A percentile compares a stretch with the other conserved stretches of the same genome.
These are phyloP conservation scores for Abrus precatorius DNA, from an alignment of 306 rosid genomes.

Conservation along the genomic window DNA sequence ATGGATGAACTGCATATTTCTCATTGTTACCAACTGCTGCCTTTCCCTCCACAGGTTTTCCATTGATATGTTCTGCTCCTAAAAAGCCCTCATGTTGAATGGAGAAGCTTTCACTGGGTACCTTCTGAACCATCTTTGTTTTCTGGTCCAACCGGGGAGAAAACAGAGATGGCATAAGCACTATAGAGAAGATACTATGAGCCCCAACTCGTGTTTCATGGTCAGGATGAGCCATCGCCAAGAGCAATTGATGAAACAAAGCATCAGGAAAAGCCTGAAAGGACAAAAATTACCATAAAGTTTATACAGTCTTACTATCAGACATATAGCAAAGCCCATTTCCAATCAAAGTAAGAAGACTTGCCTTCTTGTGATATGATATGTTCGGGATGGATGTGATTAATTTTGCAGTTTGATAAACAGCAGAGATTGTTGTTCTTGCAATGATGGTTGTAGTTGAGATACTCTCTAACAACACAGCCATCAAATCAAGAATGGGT, in stretches of 20 bases:
- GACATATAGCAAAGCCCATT: constrained; percentile 35
- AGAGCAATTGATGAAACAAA: constrained; percentile 90
- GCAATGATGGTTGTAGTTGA: constrained; percentile 62
- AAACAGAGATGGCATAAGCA: constrained; percentile 77
- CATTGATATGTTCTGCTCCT: constrained; percentile 50
- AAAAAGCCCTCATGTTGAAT: constrained; percentile 51
- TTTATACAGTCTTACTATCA: constrained; percentile 43
- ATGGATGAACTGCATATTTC: constrained; percentile 52
- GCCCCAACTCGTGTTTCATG: constrained; percentile 89
- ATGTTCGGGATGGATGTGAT: constrained; percentile 80
- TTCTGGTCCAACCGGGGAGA: constrained; percentile 62
- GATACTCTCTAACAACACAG: constrained; percentile 83
- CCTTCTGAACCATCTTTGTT: constrained; percentile 49
- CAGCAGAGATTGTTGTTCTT: constrained; percentile 81
- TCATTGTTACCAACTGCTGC: constrained; percentile 46
- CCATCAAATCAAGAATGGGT: constrained; percentile 93
- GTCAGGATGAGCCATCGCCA: constrained; percentile 90
- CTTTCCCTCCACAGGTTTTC: constrained; percentile 50
- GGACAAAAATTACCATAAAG: constrained; percentile 27
- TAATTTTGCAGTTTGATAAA: constrained; percentile 80
- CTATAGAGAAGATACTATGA: constrained; percentile 73
- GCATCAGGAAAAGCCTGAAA: constrained; percentile 95
- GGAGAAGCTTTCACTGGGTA: constrained; percentile 58
- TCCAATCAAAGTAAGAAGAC: constrained; percentile 42
- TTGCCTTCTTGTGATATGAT: constrained; percentile 83